Base-by-base conservation (phyloP, 2,329 filamentous ascomycete species). In the Chalaropsis ovoidea region DNA sequence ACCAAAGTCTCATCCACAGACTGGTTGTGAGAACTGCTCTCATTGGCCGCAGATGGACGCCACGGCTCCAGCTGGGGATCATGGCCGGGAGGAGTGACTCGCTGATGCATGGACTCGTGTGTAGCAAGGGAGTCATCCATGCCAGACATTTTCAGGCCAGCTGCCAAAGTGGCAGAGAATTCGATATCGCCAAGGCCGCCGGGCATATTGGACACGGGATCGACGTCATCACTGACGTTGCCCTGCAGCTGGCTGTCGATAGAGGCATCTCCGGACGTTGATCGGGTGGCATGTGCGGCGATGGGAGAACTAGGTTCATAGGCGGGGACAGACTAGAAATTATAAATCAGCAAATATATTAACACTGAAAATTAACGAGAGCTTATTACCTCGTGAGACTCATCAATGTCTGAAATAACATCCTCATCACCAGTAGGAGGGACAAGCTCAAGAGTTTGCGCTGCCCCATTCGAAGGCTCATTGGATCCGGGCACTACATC, bases 231-330 rank as follows among this genome's bases (percentile, higher is more conserved):
- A 2, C 17, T 35, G 8, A 41, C 5, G 4, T 31, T 22, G 3
- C 31, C 19, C 5, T n/a, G 64, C 41, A 45, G 19, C n/a, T 63
- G 19, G 8, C 7, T 27, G 10, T 61, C 63, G 31, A 52, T 54
- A 47, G 35, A 24, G 27, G 54, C 24, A 61, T 63, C 31, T 31
- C 47, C 52, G 43, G 41, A 61, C n/a, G 52, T 39, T 15, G 49
- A 22, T 70, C 69, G 76, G 76, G 69, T 76, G 19, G 19, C 43
- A 64, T 64, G 58, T n/a, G 45, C 58, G 47, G 47, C 45, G n/a
- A 67, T 49, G n/a, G 66, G 63, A 62, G 66, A 67, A 27, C 49
- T 61, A 52, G 65, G 66, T 56, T 64, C 62, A 49, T 67, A 67
- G n/a, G 47, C 56, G 39, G 62, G 45, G 43, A 65, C 43, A 58